These are phyloP conservation scores for Solanum tarijense DNA, from an alignment of 257 asterid genomes.

Conservation along the genomic window DNA sequence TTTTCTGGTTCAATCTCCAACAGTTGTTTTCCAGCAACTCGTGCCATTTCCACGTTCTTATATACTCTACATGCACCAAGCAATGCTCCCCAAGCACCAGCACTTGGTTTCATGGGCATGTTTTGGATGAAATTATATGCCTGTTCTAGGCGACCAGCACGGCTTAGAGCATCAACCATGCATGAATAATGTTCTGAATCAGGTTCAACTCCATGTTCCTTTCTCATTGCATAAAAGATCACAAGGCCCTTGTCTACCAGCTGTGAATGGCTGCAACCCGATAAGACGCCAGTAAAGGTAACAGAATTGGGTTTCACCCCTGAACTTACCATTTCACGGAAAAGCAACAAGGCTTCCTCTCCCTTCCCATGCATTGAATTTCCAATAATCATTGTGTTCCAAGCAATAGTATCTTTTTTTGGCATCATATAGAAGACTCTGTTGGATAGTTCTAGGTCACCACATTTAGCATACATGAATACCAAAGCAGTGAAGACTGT, in stretches of 20 bases:
- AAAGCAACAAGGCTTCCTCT: constrained; percentile 38
- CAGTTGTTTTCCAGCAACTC: constrained; percentile 40
- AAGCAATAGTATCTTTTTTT: constrained; percentile 44
- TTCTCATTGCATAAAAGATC: constrained; percentile 43
- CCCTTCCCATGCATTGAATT: constrained; percentile 71
- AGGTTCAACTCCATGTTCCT: constrained; percentile 43
- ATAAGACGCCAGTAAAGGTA: constrained; percentile 54
- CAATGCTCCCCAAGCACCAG: constrained; percentile 74
- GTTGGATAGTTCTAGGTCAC: constrained; percentile 33
- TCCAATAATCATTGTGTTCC: constrained; percentile 61
- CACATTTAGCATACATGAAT: constrained; percentile 56
- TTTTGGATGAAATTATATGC: constrained; percentile 49
- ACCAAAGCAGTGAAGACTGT: constrained; percentile 46
- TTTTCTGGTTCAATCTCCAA: constrained; percentile 57
- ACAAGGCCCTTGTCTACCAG: constrained; percentile 44
- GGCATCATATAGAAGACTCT: constrained; percentile 35
- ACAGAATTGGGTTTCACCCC: constrained; percentile 50
- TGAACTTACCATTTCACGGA: constrained; percentile 33
- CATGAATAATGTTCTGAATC: constrained; percentile 56
- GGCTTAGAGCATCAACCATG: constrained; percentile 64
- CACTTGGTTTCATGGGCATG: constrained; percentile 53
- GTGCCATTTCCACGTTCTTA: constrained; percentile 48
- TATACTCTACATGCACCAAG: constrained; percentile 59
- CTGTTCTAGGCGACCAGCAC: constrained; percentile 53
- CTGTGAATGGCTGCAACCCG: constrained; percentile 66